Evolutionary conservation across 345 rosid genomes (phyloP).

Genomic region (Hibiscus syriacus): DNA sequence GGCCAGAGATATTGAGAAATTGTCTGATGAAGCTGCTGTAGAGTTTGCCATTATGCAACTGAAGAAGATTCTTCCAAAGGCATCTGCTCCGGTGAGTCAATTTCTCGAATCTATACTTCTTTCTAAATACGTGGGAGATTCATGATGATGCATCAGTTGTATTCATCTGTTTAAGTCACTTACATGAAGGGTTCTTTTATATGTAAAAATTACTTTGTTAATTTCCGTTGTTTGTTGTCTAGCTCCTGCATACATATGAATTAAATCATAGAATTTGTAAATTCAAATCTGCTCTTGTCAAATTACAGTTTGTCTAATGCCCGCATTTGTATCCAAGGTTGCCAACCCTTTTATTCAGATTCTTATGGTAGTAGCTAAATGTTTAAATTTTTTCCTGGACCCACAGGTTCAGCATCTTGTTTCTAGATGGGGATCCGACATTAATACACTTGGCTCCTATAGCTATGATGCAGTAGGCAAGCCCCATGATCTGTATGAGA

Average conservation of each 20-base stretch:
- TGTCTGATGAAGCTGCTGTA: conserved; percentile 96
- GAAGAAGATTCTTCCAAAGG: conserved; percentile 81
- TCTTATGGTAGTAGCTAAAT: neutral
- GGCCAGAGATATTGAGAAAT: conserved; percentile 89
- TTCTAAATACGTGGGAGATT: neutral
- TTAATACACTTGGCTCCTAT: conserved; percentile 74
- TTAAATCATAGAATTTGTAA: neutral
- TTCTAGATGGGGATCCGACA: conserved; percentile 33
- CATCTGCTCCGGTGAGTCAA: conserved; percentile 48
- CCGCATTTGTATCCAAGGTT: neutral
- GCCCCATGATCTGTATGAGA: conserved; percentile 80
- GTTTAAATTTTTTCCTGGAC: neutral
- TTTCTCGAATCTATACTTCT: neutral
- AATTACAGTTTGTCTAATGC: neutral
- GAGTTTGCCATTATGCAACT: conserved; percentile 73
- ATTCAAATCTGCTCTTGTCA: neutral
- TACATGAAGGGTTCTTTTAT: neutral
- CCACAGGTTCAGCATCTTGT: conserved; percentile 11
- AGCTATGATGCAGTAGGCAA: conserved; percentile 79
- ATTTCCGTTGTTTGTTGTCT: neutral
- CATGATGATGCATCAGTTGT: neutral
- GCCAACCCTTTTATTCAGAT: conserved; percentile 80
- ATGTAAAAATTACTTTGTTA: neutral
- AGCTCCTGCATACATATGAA: neutral
- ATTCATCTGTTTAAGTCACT: neutral